These are phyloP conservation scores for Neurospora africana DNA, from an alignment of 495 filamentous ascomycete species.

Conservation along the genomic window DNA sequence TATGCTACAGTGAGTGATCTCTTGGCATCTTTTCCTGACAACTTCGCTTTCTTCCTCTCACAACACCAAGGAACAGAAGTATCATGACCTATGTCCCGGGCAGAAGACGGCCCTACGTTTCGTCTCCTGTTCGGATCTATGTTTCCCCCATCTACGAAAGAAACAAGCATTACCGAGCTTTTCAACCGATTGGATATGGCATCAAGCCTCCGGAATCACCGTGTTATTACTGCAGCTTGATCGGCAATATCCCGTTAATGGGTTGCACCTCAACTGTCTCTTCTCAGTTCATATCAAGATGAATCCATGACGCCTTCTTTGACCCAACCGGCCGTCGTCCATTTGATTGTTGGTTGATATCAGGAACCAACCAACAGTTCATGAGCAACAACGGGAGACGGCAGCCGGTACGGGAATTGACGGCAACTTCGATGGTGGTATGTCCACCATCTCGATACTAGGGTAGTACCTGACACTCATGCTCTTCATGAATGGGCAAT, in stretches of 20 bases:
- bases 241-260: not conserved
- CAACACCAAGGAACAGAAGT: not conserved
- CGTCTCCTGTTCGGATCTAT: not conserved
- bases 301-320: not conserved
- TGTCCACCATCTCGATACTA: not conserved
- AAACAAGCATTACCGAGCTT: not conserved
- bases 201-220: not conserved
- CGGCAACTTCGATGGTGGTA: not conserved
- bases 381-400: not conserved
- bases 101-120: not conserved
- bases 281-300: not conserved
- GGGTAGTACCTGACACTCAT: constrained; percentile 16
- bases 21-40: not conserved
- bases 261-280: not conserved
- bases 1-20: not conserved
- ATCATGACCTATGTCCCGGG: not conserved
- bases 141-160: not conserved
- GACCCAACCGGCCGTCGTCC: not conserved
- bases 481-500: constrained; percentile 24
- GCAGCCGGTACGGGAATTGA: not conserved
- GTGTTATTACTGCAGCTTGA: not conserved
- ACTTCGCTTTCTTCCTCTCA: not conserved
- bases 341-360: too few species aligned
- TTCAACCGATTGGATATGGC: not conserved
- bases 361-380: too few species aligned